Conservation (phyloP, 768 basidiomycete species). For the Coprinopsis sp. region DNA sequence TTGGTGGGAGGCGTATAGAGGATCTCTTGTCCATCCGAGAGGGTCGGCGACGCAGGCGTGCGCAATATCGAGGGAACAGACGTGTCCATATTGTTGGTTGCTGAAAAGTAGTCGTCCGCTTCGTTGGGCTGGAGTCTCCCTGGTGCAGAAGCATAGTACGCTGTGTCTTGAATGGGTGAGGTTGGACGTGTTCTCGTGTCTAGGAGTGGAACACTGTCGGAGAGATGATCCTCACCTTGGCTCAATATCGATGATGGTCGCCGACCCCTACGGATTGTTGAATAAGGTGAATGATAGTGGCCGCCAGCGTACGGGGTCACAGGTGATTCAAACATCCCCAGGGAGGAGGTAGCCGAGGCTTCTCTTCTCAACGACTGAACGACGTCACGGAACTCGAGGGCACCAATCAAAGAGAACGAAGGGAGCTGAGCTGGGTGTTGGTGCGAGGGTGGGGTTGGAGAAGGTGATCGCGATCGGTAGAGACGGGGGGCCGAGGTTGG, state of each 20-base stretch:
- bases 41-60: conserved; percentile 48
- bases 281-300: conserved; percentile 48
- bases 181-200: conserved; percentile 39
- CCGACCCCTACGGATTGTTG: conserved; percentile 17
- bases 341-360: conserved; percentile 51
- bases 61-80: conserved; percentile 53
- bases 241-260: conserved; percentile 24
- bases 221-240: conserved; percentile 25
- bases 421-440: conserved; percentile 52
- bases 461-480: conserved; percentile 40
- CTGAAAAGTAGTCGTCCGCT: conserved; percentile 14
- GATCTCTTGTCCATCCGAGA: conserved; percentile 38
- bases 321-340: conserved; percentile 62
- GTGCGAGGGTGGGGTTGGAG: conserved; percentile 35
- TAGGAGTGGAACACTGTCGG: conserved; percentile 37
- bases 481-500: conserved; percentile 34
- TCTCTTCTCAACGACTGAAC: conserved; percentile 75
- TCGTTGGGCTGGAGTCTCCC: conserved; percentile 7
- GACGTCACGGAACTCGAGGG: conserved; percentile 92
- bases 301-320: conserved; percentile 71
- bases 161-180: not conserved
- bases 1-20: conserved; percentile 36
- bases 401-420: conserved; percentile 89
- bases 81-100: conserved; percentile 10
- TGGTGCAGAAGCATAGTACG: not conserved